phyloP scores from a whole-genome alignment of 345 rosid species.

The Streptanthus diversifolius region DNA sequence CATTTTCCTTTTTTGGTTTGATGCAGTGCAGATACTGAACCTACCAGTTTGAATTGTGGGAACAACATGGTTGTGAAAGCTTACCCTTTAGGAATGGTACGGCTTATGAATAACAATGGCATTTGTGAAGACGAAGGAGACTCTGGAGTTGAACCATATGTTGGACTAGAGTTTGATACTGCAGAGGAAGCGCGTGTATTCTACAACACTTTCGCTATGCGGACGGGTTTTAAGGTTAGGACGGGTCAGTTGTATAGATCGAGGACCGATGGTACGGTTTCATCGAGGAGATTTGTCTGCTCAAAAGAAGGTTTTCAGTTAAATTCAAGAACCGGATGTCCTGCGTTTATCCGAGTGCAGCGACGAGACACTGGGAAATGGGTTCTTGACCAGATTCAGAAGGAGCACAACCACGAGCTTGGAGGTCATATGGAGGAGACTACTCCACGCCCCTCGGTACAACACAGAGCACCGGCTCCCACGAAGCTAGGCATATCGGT shows the following conservation, averaged over 20 bases:
- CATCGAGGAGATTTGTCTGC: slow-evolving; percentile 80
- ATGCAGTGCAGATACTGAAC: slow-evolving; percentile 56
- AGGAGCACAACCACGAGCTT: slow-evolving; percentile 86
- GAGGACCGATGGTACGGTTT: slow-evolving; percentile 79
- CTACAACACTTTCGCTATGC: slow-evolving; percentile 54
- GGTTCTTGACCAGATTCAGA: slow-evolving; percentile 75
- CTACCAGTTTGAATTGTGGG: slow-evolving; percentile 29
- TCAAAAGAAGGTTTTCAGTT: slow-evolving; percentile 86
- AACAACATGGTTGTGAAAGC: slow-evolving; percentile 53
- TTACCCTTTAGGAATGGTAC: slow-evolving; percentile 50
- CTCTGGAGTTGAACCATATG: slow-evolving; percentile 50
- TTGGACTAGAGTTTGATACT: slow-evolving; percentile 73
- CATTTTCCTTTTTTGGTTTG: not conserved
- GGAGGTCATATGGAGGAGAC: slow-evolving; percentile 38
- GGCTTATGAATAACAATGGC: slow-evolving; percentile 28
- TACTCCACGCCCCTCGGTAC: slow-evolving; percentile 22
- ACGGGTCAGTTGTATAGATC: slow-evolving; percentile 84
- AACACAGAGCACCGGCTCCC: slow-evolving; percentile 40
- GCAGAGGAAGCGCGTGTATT: slow-evolving; percentile 75
- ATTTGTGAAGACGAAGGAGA: slow-evolving; percentile 47
- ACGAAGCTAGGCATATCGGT: slow-evolving; percentile 39
- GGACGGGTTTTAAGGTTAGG: slow-evolving; percentile 64
- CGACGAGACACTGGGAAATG: slow-evolving; percentile 75
- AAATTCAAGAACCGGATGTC: slow-evolving; percentile 78
- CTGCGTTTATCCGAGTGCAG: slow-evolving; percentile 81